A percentile compares a stretch with the other conserved stretches of the same genome.
phyloP scores from a whole-genome alignment of 495 filamentous ascomycete genomes.

The Penicillium atrosanguineum region DNA sequence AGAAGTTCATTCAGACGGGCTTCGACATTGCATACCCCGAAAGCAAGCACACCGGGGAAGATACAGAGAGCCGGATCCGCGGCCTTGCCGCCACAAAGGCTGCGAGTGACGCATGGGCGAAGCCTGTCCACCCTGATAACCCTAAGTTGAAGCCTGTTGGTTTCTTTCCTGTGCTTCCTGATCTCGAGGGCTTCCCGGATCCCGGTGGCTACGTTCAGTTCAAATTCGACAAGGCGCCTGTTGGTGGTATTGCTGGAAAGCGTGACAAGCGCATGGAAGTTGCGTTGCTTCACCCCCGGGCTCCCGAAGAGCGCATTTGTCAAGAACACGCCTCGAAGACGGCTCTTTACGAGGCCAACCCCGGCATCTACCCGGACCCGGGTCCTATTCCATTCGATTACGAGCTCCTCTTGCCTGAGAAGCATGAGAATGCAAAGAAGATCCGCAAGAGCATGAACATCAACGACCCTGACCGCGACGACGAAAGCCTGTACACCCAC shows the following conservation, averaged over 20 bases:
- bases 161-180: slow-evolving; percentile 78
- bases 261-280: slow-evolving; percentile 83
- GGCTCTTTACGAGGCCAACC: slow-evolving; percentile 62
- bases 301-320: slow-evolving; percentile 44
- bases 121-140: slow-evolving; percentile 79
- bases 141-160: slow-evolving; percentile 75
- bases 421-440: slow-evolving; percentile 49
- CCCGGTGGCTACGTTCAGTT: slow-evolving; percentile 80
- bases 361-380: slow-evolving; percentile 57
- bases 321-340: slow-evolving; percentile 49
- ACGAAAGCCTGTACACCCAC: slow-evolving; percentile 63
- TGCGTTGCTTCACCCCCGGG: slow-evolving; percentile 69
- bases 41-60: slow-evolving; percentile 56
- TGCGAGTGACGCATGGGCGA: slow-evolving; percentile 66
- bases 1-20: slow-evolving; percentile 75
- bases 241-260: slow-evolving; percentile 48
- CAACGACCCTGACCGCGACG: slow-evolving; percentile 65
- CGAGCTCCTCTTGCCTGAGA: slow-evolving; percentile 72
- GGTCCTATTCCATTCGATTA: slow-evolving; percentile 67
- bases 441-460: slow-evolving; percentile 74
- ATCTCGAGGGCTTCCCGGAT: slow-evolving; percentile 86
- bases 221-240: slow-evolving; percentile 84
- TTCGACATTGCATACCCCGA: slow-evolving; percentile 78
- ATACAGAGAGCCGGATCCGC: slow-evolving; percentile 48
- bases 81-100: slow-evolving; percentile 54